Base-by-base conservation (phyloP, 352 stramenopile species). In the Globisporangium megalacanthum region DNA sequence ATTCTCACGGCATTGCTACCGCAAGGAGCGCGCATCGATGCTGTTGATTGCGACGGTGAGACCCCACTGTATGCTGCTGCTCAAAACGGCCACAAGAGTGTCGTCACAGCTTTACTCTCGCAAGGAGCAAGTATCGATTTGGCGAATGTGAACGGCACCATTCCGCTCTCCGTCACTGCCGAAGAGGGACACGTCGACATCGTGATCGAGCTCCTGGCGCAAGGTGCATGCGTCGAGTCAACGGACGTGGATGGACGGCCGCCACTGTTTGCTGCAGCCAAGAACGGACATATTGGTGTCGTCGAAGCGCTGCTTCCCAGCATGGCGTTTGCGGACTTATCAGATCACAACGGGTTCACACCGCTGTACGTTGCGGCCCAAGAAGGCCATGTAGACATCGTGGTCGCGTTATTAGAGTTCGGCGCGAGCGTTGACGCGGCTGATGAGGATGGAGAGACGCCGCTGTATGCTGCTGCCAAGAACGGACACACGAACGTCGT, bases 341-440 rank as follows among this genome's bases (percentile, higher is more conserved):
- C 66, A 10, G 76, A 68, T 20, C 37, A 64, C 20, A 53, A 62
- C 37, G 76, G 73, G 19, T 75, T 62, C 17, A 79, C 64, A 6
- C 66, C 76, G 51, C 42, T 86, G 52, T 65, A 82, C 51, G 57
- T 61, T 6, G 73, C 76, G 31, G 72, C 71, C 22, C 70, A 78
- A 47, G 70, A 72, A 11, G 73, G 73, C 10, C 69, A 83, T 56
- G 66, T 75, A 2, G 60, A 75, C 42, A 70, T 80, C 47, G 70
- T 64, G 19, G 63, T 72, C 52, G 29, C 76, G 41, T 60, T 86
- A 55, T 68, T 86, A 22, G 54, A 68, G 0, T 49, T 69, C 39
- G 69, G 69, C 36, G 76, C 76, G 10, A 65, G 75, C 51, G 29
- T 84, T 8, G 68, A 79, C 48, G 74, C 79, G 52, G 71, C 79